Conservation (phyloP, 192 early-diverging fungal species). For the Gamsiella multidivaricata region DNA sequence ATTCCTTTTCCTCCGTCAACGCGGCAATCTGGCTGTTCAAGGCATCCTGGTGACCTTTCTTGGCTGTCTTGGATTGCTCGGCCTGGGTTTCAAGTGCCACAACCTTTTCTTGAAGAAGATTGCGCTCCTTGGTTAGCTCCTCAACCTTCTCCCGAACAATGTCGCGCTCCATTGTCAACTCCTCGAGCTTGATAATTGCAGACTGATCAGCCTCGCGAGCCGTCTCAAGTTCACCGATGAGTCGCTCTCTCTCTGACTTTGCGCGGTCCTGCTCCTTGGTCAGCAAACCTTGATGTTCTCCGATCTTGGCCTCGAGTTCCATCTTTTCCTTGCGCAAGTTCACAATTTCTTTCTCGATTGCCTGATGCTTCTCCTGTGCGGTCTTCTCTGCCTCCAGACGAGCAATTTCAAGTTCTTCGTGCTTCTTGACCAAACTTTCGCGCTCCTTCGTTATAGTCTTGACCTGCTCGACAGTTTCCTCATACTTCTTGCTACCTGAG, state of each 20-base stretch:
- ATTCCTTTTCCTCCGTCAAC: conserved; percentile 20
- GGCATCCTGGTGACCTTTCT: conserved; percentile 15
- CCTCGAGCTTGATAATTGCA: conserved; percentile 2
- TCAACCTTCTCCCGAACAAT: conserved; percentile 5
- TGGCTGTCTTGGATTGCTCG: conserved; percentile 18
- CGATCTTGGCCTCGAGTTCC: conserved; percentile 22
- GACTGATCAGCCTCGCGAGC: conserved; percentile 5
- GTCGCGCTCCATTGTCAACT: conserved; percentile 42
- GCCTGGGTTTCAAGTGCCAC: conserved; percentile 22
- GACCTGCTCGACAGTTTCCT: conserved; percentile 31
- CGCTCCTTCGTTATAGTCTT: conserved; percentile 5
- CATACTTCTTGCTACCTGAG: conserved; percentile 19
- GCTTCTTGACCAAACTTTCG: conserved; percentile 8
- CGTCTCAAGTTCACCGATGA: conserved; percentile 1
- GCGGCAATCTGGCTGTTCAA: conserved; percentile 6
- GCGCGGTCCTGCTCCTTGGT: conserved; percentile 12
- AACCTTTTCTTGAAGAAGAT: conserved; percentile 12
- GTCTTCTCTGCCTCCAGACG: conserved; percentile 1
- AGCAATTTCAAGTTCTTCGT: background rate
- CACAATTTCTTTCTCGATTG: conserved; percentile 22
- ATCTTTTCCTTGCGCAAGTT: conserved; percentile 22
- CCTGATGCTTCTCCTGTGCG: background rate
- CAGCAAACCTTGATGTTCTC: conserved; percentile 2
- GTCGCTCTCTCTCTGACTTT: conserved; percentile 7
- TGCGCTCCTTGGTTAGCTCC: conserved; percentile 36